These are phyloP conservation scores for Proliferodiscus dingleyae DNA, from an alignment of 2,329 filamentous ascomycete genomes.

Conservation along the genomic window DNA sequence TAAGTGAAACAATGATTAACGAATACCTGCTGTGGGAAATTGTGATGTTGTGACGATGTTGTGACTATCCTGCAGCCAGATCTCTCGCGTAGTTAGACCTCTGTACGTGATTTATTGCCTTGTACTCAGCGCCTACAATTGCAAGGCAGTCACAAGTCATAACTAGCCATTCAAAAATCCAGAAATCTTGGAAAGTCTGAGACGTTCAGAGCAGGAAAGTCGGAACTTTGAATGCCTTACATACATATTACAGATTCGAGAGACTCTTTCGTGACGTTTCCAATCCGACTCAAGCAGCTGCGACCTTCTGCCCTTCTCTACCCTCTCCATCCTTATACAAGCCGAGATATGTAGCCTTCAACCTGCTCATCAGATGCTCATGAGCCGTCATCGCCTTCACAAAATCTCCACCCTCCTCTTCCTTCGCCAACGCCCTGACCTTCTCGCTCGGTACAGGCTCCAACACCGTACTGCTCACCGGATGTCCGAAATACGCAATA, in stretches of 20 bases:
- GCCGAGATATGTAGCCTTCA: constrained; percentile 54
- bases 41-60: background rate
- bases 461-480: constrained; percentile 47
- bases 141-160: no score
- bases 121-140: no score
- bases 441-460: constrained; percentile 56
- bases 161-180: no score
- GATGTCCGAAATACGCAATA: constrained; percentile 66
- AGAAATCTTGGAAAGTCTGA: no score
- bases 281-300: background rate
- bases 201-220: no score
- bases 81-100: no score
- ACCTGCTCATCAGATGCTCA: constrained; percentile 57
- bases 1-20: background rate
- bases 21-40: background rate
- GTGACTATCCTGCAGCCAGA: no score
- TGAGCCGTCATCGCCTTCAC: constrained; percentile 56
- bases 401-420: constrained; percentile 32
- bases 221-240: no score
- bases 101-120: no score
- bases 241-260: no score
- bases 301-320: constrained; percentile 4
- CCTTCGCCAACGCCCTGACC: constrained; percentile 39
- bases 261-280: background rate
- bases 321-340: constrained; percentile 44